phyloP scores from a whole-genome alignment of 768 basidiomycete genomes.

The Pleurotus giganteus region DNA sequence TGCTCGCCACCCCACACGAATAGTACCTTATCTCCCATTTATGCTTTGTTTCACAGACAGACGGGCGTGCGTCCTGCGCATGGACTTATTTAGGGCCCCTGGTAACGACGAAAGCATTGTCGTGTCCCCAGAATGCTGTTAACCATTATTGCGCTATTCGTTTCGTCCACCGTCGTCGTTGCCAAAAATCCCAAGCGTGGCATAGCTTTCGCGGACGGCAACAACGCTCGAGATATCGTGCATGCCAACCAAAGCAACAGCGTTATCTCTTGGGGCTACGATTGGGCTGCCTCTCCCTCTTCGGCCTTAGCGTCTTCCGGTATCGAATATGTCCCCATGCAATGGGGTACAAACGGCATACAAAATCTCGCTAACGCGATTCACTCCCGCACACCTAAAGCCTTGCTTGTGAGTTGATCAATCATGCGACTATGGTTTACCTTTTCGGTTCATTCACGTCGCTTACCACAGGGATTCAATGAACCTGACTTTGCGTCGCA shows the following conservation, averaged over 20 bases:
- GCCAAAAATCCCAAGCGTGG: slow-evolving; percentile 37
- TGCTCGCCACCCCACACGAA: no score
- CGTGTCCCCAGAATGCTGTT: neutral
- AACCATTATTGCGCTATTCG: neutral
- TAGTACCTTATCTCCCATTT: no score
- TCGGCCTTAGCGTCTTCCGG: slow-evolving; percentile 25
- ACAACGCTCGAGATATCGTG: slow-evolving; percentile 23
- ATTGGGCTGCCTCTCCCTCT: slow-evolving; percentile 37
- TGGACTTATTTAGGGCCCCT: no score
- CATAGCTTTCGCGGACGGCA: slow-evolving; percentile 27
- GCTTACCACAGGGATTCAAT: slow-evolving; percentile 28
- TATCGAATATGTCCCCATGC: slow-evolving; percentile 37
- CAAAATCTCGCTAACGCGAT: slow-evolving; percentile 26
- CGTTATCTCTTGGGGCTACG: slow-evolving; percentile 37
- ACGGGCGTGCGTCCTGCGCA: no score
- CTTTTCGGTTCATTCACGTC: neutral
- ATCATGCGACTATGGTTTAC: neutral
- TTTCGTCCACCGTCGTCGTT: slow-evolving; percentile 6
- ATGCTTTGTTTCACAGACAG: no score
- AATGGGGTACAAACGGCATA: slow-evolving; percentile 31
- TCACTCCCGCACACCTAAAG: slow-evolving; percentile 33
- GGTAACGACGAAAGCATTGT: no score
- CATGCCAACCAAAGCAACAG: slow-evolving; percentile 26
- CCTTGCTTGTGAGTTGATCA: slow-evolving; percentile 34
- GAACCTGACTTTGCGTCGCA: slow-evolving; percentile 33